Conservation (phyloP, 176 grass and related monocot genomes). For the Metroxylon sagu region DNA sequence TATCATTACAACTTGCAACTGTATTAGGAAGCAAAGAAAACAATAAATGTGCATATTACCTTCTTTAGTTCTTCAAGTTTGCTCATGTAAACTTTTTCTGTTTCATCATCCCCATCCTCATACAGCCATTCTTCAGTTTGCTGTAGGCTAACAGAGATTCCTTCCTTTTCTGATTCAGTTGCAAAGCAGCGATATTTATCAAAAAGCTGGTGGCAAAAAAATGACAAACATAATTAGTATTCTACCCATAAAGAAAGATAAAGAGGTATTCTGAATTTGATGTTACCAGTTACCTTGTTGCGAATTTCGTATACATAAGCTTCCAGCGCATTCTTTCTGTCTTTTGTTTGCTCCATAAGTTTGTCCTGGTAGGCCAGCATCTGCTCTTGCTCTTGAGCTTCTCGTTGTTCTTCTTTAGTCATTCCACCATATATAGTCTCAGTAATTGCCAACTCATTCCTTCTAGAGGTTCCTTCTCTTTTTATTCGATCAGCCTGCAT, state of each 20-base stretch:
- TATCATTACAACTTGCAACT: too few species aligned
- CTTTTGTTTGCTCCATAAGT: conserved; percentile 77
- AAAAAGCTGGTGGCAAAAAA: conserved; percentile 45
- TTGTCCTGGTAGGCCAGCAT: conserved; percentile 70
- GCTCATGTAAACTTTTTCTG: conserved; percentile 69
- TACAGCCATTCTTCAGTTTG: conserved; percentile 98
- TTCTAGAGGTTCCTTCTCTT: conserved; percentile 32
- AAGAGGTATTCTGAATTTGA: conserved; percentile 6
- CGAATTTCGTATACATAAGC: conserved; percentile 88
- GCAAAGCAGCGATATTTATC: conserved; percentile 86
- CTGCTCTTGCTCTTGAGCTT: conserved; percentile 76
- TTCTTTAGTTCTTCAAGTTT: conserved; percentile 89
- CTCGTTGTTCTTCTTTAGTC: conserved; percentile 43
- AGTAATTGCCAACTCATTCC: conserved; percentile 44
- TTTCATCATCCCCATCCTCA: conserved; percentile 98
- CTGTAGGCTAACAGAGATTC: conserved; percentile 64
- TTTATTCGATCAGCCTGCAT: conserved; percentile 39
- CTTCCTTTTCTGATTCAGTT: conserved; percentile 84
- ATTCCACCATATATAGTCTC: conserved; percentile 61
- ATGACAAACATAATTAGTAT: not conserved
- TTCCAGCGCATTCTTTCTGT: conserved; percentile 90
- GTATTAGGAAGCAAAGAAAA: not conserved
- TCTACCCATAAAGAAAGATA: not conserved
- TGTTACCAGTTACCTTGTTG: conserved; percentile 79
- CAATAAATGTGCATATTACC: conserved; percentile 30